Percentiles rank a stretch among this genome's conserved stretches.
Conservation (phyloP, 2,329 filamentous ascomycete genomes). For the Ophiostoma tasmaniense region DNA sequence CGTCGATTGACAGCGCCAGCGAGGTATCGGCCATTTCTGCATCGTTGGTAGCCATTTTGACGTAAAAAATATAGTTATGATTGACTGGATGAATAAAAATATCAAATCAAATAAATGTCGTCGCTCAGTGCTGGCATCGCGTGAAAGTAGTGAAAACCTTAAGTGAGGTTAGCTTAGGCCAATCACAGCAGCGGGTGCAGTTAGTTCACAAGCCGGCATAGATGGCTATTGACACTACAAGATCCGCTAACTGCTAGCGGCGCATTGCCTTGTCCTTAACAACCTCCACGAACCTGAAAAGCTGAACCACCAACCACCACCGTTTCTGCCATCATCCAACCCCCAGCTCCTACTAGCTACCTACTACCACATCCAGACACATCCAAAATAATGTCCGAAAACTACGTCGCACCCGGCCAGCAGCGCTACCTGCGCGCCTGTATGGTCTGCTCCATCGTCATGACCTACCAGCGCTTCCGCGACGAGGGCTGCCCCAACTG, state of each 20-base stretch:
- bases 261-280: conserved; percentile 2
- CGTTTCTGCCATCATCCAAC: not conserved
- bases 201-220: not conserved
- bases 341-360: too few relatives aligned
- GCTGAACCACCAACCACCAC: not conserved
- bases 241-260: conserved; percentile 4
- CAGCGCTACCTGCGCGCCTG: conserved; percentile 87
- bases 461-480: conserved; percentile 76
- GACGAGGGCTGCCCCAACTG: conserved; percentile 92
- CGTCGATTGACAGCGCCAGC: conserved; percentile 14
- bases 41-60: conserved; percentile 5
- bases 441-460: conserved; percentile 97
- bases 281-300: not conserved
- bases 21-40: conserved; percentile 25
- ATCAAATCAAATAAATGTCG: not conserved
- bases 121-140: not conserved
- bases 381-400: conserved; percentile 37
- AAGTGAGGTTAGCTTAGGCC: not conserved
- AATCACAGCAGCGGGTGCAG: not conserved
- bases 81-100: not conserved
- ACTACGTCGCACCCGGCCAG: conserved; percentile 65
- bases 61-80: not conserved
- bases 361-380: not conserved
- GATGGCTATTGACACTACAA: not conserved
- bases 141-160: not conserved